phyloP scores from a whole-genome alignment of 106 monocot genomes.

The Narthecium ossifragum region DNA sequence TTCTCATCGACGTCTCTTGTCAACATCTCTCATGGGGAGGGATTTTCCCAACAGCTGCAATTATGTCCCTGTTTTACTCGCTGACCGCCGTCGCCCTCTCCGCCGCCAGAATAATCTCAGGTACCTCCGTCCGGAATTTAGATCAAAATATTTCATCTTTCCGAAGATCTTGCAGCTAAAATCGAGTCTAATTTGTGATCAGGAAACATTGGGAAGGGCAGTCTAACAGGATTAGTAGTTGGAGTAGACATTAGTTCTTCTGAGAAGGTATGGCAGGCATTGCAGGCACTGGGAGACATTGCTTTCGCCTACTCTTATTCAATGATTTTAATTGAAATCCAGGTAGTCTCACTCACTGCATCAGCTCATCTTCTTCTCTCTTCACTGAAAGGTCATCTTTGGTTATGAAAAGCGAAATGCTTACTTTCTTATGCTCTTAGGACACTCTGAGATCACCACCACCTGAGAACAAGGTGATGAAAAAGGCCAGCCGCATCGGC shows the following conservation, averaged over 20 bases:
- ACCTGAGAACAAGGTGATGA: slow-evolving; percentile 69
- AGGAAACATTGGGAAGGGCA: slow-evolving; percentile 30
- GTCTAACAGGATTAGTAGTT: slow-evolving; percentile 22
- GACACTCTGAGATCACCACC: slow-evolving; percentile 64
- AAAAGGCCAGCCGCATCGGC: slow-evolving; percentile 46
- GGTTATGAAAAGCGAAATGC: not conserved
- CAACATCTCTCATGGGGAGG: too few relatives aligned
- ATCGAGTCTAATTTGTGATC: not conserved
- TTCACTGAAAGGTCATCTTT: too few relatives aligned
- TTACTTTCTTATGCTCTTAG: slow-evolving; percentile 6
- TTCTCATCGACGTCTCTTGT: too few relatives aligned
- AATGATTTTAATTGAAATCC: slow-evolving; percentile 49
- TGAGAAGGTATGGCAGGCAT: slow-evolving; percentile 40
- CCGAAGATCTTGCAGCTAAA: not conserved
- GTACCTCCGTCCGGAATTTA: slow-evolving; percentile 1
- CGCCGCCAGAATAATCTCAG: slow-evolving; percentile 31
- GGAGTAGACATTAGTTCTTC: slow-evolving; percentile 26
- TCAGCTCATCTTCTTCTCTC: not conserved
- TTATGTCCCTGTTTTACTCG: slow-evolving; percentile 73
- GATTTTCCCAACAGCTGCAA: too few relatives aligned
- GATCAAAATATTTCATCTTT: not conserved
- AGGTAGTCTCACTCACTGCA: slow-evolving; percentile 5
- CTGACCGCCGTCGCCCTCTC: slow-evolving; percentile 51
- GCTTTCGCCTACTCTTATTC: slow-evolving; percentile 54
- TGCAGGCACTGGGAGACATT: slow-evolving; percentile 55